These are phyloP conservation scores for Talinum fruticosum DNA, from an alignment of 148 eudicot species.

Conservation along the genomic window DNA sequence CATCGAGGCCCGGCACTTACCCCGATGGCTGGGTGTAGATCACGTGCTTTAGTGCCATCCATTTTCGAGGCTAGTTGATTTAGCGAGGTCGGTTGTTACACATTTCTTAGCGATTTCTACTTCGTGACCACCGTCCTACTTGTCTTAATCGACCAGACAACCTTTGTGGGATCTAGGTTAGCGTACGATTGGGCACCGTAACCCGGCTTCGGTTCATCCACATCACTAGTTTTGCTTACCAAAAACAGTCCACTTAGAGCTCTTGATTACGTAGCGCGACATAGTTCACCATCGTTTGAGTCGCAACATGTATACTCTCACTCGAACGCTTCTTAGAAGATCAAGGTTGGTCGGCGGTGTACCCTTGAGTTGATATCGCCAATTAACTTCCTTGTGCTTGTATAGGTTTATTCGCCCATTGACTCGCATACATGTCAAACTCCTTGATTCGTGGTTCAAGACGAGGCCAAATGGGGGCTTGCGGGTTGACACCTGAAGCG, in stretches of 20 bases:
- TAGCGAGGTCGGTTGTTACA: background rate
- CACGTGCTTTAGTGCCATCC: background rate
- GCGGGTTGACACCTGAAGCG: background rate
- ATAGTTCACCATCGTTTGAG: too few relatives aligned
- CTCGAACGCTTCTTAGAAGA: too few relatives aligned
- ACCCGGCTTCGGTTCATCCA: too few relatives aligned
- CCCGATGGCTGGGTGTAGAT: background rate
- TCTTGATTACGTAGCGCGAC: background rate
- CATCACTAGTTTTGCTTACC: conserved; percentile 12
- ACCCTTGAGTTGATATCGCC: background rate
- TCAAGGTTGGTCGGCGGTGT: too few relatives aligned
- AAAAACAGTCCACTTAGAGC: conserved; percentile 19
- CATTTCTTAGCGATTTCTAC: too few relatives aligned
- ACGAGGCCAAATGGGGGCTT: background rate
- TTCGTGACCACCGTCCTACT: background rate
- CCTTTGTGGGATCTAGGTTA: conserved; percentile 5
- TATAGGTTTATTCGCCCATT: background rate
- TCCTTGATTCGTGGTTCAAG: background rate
- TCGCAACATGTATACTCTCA: too few relatives aligned
- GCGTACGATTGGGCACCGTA: background rate
- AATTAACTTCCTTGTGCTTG: background rate
- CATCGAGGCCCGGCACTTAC: too few relatives aligned
- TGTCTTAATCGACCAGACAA: conserved; percentile 1
- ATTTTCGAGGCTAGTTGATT: conserved; percentile 3
- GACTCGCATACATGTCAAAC: background rate